Evolutionary conservation across 192 early-diverging fungal genomes (phyloP), one percentile per base, ranked within the genome.

Genomic region (Pilaira anomala): DNA sequence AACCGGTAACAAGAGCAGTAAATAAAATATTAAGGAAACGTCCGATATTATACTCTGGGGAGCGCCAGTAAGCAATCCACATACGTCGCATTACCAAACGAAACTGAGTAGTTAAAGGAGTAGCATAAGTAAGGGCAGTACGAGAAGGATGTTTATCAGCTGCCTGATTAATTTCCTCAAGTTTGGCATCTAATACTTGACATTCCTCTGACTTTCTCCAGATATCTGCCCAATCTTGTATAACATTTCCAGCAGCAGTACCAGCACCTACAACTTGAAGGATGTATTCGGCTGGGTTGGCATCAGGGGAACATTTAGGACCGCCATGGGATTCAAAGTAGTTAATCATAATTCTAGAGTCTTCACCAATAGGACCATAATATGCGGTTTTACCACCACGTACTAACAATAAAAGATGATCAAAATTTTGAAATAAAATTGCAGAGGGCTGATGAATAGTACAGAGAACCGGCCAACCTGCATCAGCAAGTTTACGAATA

Each of bases 371-470:
- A 41, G 91, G 85, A 49, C 93, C 93, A 75, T 91, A 87, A 64
- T 88, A 95, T 13, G 86, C 90, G 9, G 87, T 88, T 52, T 78
- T 76, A 50, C 93, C 93, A 50, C 91, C 91, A 62, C 84, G 84
- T 46, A 85, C 88, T 16, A 95, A 71, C 29, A 95, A 78, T 51
- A 94, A 65, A 25, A 93, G 73, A 41, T 92, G 87, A 68, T 93
- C 92, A 74, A 95, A 95, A 60, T 87, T 84, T 54, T 88, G 82
- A 68, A 95, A 95, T 39, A 93, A 73, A 65, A 89, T 76, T 9
- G 91, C 82, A 2, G 85, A 88, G 30, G 93, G 93, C 74, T 91
- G 90, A 76, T 95, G 93, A 52, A 96, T 94, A 18, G 90, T 91
- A 71, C 83, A 94, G 57, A 84, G 81, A 57, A 88, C 87, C 41